These are phyloP conservation scores for Tulasnella sp. DNA, from an alignment of 768 basidiomycete genomes.

Conservation along the genomic window DNA sequence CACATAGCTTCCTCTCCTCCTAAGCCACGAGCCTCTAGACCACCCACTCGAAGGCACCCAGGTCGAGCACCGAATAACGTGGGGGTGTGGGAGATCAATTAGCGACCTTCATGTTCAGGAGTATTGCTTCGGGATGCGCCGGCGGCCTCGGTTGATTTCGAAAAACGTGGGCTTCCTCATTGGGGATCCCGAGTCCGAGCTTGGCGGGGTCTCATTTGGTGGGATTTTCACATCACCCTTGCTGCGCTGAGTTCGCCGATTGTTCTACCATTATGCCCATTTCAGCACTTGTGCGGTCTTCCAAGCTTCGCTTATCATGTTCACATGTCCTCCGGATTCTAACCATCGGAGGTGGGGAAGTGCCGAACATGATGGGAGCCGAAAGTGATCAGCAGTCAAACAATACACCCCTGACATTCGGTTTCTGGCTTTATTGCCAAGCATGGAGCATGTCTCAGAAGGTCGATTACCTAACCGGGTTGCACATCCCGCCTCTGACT, in stretches of 20 bases:
- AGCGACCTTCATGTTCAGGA: not conserved
- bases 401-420: too few relatives aligned
- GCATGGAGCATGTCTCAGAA: too few relatives aligned
- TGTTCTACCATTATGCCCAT: not conserved
- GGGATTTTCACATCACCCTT: not conserved
- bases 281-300: not conserved
- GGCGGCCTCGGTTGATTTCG: not conserved
- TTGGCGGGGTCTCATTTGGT: not conserved
- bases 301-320: not conserved
- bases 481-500: too few relatives aligned
- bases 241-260: constrained; percentile 3
- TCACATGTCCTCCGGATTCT: too few relatives aligned
- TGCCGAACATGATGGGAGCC: too few relatives aligned
- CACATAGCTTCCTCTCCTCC: not conserved
- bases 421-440: not conserved
- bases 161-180: not conserved
- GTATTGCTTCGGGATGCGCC: not conserved
- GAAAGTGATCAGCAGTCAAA: too few relatives aligned
- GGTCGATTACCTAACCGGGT: too few relatives aligned
- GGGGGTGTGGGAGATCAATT: not conserved
- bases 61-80: not conserved
- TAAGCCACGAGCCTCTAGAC: too few relatives aligned
- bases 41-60: not conserved
- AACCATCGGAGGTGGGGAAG: too few relatives aligned
- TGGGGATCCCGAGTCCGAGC: too few relatives aligned